Base-by-base conservation (phyloP, 495 filamentous ascomycete species). In the Penicillium coffeae region DNA sequence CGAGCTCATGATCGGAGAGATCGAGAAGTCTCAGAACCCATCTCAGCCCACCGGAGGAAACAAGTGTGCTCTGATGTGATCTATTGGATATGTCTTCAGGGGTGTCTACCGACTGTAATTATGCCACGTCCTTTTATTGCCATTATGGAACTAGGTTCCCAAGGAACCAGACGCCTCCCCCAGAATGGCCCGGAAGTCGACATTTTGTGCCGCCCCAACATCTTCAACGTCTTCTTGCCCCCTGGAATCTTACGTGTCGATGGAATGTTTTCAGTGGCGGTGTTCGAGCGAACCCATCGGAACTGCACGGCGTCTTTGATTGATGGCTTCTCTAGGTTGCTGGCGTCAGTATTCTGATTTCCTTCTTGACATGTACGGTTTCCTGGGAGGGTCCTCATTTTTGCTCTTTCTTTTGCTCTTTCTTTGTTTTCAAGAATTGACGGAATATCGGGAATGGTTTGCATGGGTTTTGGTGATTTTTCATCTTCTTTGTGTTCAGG, bases 11-110 rank as follows among this genome's bases (percentile, higher is more conserved):
- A 91, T 99, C 58, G 87, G 80, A 35, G 86, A 97, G 73, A 86
- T 99, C 48, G 94, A 99, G 72, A 96, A 95, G 69, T 81, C 82
- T 3, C 88, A 96, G 69, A 95, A 95, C 65, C 93, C 94, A 2
- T 82, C 79, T 43, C 87, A 94, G 72, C 85, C 89, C 0, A 65
- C 88, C 8, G 85, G 83, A 25, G 85, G 82, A 10, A 84, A 80
- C 44, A 95, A 90, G 68, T 98, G 93, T 62, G 51, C 61, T 45
- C 59, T 96, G 48, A 97, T 98, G 93, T 98, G 66, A 76, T 47
- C 34, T 41, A 13, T 14, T 9, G 20, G 13, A 35, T 22, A 33
- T 20, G 18, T 9, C 25, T 41, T 14, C 18, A 30, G 36, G 10
- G 44, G 34, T 18, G 38, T 47, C 4, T 13, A 47, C 16, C 13